Evolutionary conservation across 495 filamentous ascomycete genomes (phyloP).

Genomic region (Diplogelasinospora grovesii): DNA sequence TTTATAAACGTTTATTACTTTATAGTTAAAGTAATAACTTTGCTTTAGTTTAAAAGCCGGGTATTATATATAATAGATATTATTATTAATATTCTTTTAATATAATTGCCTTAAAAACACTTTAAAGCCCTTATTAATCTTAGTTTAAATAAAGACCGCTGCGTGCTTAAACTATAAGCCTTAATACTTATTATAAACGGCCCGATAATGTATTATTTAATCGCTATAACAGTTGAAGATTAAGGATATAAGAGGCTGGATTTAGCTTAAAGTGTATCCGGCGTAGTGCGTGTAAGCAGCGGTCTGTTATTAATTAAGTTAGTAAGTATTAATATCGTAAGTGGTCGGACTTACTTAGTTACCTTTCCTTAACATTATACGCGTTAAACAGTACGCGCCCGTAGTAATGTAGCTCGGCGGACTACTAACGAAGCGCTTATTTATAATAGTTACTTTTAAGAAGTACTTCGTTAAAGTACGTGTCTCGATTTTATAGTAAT

Average conservation of each 20-base stretch:
- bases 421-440: slow-evolving; percentile 89
- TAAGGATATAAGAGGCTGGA: slow-evolving; percentile 66
- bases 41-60: too few relatives aligned
- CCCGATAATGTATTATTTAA: slow-evolving; percentile 70
- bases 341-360: slow-evolving; percentile 90
- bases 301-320: slow-evolving; percentile 48
- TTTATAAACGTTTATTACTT: too few relatives aligned
- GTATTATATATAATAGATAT: too few relatives aligned
- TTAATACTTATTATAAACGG: slow-evolving; percentile 87
- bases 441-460: slow-evolving; percentile 93
- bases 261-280: slow-evolving; percentile 79
- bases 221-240: slow-evolving; percentile 83
- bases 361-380: slow-evolving; percentile 81
- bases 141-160: slow-evolving; percentile 67
- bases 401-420: slow-evolving; percentile 87
- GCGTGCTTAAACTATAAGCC: slow-evolving; percentile 76
- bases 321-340: too few relatives aligned
- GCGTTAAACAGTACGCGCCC: slow-evolving; percentile 85
- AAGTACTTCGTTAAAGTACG: slow-evolving; percentile 97
- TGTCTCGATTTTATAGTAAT: slow-evolving; percentile 94
- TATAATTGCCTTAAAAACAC: too few relatives aligned
- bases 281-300: slow-evolving; percentile 83
- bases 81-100: too few relatives aligned
- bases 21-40: too few relatives aligned
- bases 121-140: slow-evolving; percentile 55